Base-by-base conservation (phyloP, 768 basidiomycete species). In the Termitomyces sp. region DNA sequence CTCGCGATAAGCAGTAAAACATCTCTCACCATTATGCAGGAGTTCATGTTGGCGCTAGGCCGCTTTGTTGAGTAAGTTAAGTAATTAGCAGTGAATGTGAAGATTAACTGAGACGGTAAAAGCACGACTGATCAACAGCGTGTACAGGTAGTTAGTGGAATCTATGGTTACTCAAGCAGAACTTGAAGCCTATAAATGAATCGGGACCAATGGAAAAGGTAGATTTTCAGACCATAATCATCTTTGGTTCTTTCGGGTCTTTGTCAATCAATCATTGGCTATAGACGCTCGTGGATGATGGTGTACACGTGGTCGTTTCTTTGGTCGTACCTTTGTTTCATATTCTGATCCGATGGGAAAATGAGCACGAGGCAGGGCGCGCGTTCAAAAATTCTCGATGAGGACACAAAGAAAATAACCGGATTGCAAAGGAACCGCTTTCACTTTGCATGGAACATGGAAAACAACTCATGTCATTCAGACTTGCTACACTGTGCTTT, bases 61-160 rank as follows among this genome's bases (percentile, higher is more conserved):
- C 54, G 51, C 22, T 57, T 58, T 28, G 54, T 53, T 20, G 48
- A 57, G 45, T 20, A 45, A 60, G 56, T 53, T 18, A 52, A 57
- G 45, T 20, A 45, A 60, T 56, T 53, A 58, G 9, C 40, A 42
- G 35, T 53, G 45, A 58, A 46, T 45, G 56, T 58, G 36, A 46
- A 32, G 38, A 44, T 59, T 24, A 52, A 12, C n/a, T 22, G 57
- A 35, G 32, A 6, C 18, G n/a, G 33, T 24, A 16, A 6, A 36
- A 40, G 47, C 50, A 36, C 56, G 55, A 58, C 65, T 58, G 65
- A 60, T 66, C 65, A 64, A 66, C 65, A 64, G 65, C 6, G 46
- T 35, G 55, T n/a, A 47, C 20, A 36, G 47, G 26, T 20, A 12
- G n/a, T 24, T 18, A 32, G 51, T 3, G 44, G 45, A 22, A 52